Conservation (phyloP, 495 filamentous ascomycete species). For the Parmelia sp. region DNA sequence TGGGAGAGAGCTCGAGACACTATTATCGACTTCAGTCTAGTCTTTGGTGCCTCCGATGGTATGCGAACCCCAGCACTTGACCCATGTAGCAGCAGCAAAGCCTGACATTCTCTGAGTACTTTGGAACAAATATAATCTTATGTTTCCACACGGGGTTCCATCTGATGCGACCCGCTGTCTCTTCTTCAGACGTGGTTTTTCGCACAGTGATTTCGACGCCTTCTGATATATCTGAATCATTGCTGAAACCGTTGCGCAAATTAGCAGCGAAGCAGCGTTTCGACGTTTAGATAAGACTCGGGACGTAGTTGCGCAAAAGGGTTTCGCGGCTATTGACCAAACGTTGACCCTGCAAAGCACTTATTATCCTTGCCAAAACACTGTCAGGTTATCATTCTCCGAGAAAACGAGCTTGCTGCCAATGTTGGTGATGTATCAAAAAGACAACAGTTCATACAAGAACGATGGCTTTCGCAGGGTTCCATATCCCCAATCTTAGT, state of each 20-base stretch:
- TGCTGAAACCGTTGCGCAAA: not conserved
- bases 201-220: too few species aligned
- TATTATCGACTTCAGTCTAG: not conserved
- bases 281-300: not conserved
- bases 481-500: not conserved
- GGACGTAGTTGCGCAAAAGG: not conserved
- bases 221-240: not conserved
- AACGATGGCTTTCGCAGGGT: not conserved
- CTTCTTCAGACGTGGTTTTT: not conserved
- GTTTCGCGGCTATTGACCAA: conserved; percentile 1
- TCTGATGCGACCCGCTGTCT: not conserved
- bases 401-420: not conserved
- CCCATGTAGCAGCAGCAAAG: not conserved
- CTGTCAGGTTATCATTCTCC: not conserved
- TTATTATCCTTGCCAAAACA: not conserved
- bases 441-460: too few species aligned
- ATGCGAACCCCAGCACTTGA: not conserved
- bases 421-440: not conserved
- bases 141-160: too few species aligned
- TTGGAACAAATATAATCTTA: too few species aligned
- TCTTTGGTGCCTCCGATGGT: not conserved
- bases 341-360: not conserved
- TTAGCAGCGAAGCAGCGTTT: not conserved
- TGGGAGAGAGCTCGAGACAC: not conserved
- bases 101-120: not conserved